Percentiles rank a stretch among this genome's conserved stretches.
Conservation (phyloP, 495 filamentous ascomycete genomes). For the Cladorrhinum samala region DNA sequence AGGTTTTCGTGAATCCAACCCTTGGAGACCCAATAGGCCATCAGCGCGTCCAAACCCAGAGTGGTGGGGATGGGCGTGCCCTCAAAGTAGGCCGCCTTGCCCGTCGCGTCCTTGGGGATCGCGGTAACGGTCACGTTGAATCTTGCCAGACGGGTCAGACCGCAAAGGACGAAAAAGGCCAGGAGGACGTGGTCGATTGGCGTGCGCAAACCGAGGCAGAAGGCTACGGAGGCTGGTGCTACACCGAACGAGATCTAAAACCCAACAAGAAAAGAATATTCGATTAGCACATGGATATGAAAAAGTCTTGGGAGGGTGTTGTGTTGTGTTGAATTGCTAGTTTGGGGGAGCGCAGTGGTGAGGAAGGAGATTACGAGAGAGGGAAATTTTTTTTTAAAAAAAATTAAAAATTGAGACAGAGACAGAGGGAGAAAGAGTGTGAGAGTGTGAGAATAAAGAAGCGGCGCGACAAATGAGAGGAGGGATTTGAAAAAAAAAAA, state of each 20-base stretch:
- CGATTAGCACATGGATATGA: conserved; percentile 6
- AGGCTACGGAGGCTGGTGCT: conserved; percentile 77
- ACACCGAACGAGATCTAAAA: conserved; percentile 90
- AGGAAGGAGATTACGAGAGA: background rate
- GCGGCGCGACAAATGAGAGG: no score
- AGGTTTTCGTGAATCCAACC: conserved; percentile 73
- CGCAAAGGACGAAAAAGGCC: conserved; percentile 88
- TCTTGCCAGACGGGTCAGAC: conserved; percentile 84
- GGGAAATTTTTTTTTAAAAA: no score
- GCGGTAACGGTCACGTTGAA: conserved; percentile 92
- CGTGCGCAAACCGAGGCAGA: conserved; percentile 84
- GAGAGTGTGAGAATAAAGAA: no score
- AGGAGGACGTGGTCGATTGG: conserved; percentile 79
- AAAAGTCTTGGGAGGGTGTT: no score
- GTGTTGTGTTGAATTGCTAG: background rate
- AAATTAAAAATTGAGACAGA: no score
- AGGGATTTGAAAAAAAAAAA: no score
- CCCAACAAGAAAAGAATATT: no score
- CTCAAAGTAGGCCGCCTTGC: conserved; percentile 92
- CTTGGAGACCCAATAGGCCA: conserved; percentile 82
- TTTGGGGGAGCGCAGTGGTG: background rate
- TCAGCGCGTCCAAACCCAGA: conserved; percentile 67
- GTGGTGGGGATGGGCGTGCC: conserved; percentile 94
- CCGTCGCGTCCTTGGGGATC: conserved; percentile 83
- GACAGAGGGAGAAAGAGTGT: no score